Base-by-base conservation (phyloP, 257 asterid species). In the Salvia rosmarinus region DNA sequence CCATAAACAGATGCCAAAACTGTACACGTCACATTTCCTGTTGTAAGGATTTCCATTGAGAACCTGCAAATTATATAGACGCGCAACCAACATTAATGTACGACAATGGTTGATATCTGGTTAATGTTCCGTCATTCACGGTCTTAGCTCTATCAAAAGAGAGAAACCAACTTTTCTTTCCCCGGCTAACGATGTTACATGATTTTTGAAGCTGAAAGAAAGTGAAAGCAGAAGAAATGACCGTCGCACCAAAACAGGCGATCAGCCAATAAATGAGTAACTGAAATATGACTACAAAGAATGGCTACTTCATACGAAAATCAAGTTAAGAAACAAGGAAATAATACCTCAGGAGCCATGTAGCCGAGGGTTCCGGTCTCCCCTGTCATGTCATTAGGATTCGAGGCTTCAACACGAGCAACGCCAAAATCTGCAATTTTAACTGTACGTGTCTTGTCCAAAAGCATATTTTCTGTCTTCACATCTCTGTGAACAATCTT, bases 341-440 rank as follows among this genome's bases (percentile, higher is more conserved):
- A 56, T 11, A 3, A 7, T 78, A 86, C 96, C 93, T 89, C 93
- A 1, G 93, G 96, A 74, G 93, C 96, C 96, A 89, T 89, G 82
- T 89, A 89, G 67, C 96, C 93, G 4, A 89, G 93, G 40, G 96
- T 87, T 35, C 96, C 96, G 0, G 96, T 89, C 79, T 87, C 96
- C 51, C 91, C 96, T 0, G 93, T 89, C 93, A 87, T 89, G 70
- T 89, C 96, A 72, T 85, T 81, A 49, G 96, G 96, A 76, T 89
- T 89, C 0, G 90, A 87, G 59, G 96, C 96, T 79, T 89, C 91
- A 59, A 86, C 89, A 13, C 89, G 90, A 60, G 95, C 95, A 77
- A 88, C 95, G 25, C 90, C 92, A 59, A 88, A 88, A 81, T 88
- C 92, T 16, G 92, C 90, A 67, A 89, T 89, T 64, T 89, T 89